phyloP scores from a whole-genome alignment of 257 asterid genomes.

The Nicotiana paniculata region DNA sequence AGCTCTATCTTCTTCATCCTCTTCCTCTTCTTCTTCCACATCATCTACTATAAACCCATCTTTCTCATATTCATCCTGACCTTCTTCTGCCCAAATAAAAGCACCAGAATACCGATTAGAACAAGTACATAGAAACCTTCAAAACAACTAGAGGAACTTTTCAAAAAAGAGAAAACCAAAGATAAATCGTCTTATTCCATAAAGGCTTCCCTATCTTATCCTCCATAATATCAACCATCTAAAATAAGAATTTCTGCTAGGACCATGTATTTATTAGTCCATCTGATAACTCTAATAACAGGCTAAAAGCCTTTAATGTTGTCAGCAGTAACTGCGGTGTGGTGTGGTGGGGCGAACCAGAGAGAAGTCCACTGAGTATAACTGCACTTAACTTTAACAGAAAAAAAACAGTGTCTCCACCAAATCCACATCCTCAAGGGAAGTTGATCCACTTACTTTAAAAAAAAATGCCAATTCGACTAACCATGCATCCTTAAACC shows the following conservation, averaged over 20 bases:
- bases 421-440: neutral
- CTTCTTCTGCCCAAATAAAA: conserved; percentile 44
- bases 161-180: neutral
- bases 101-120: conserved; percentile 10
- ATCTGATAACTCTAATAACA: neutral
- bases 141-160: neutral
- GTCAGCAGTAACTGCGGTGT: neutral
- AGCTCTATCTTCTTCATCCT: conserved; percentile 64
- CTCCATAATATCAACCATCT: neutral
- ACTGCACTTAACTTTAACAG: too few relatives aligned
- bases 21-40: conserved; percentile 66
- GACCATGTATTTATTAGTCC: neutral
- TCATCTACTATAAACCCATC: conserved; percentile 95
- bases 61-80: conserved; percentile 89
- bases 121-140: neutral
- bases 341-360: too few relatives aligned
- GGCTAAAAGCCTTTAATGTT: neutral
- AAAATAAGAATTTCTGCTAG: neutral
- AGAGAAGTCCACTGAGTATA: too few relatives aligned
- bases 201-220: neutral
- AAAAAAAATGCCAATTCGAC: neutral
- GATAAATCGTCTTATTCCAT: neutral
- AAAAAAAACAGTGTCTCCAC: neutral
- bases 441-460: neutral
- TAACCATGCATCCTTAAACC: neutral